Percentiles rank a stretch among this genome's conserved stretches.
These are phyloP conservation scores for Cystobasidiopsis lactophilus DNA, from an alignment of 768 basidiomycete genomes.

Conservation along the genomic window DNA sequence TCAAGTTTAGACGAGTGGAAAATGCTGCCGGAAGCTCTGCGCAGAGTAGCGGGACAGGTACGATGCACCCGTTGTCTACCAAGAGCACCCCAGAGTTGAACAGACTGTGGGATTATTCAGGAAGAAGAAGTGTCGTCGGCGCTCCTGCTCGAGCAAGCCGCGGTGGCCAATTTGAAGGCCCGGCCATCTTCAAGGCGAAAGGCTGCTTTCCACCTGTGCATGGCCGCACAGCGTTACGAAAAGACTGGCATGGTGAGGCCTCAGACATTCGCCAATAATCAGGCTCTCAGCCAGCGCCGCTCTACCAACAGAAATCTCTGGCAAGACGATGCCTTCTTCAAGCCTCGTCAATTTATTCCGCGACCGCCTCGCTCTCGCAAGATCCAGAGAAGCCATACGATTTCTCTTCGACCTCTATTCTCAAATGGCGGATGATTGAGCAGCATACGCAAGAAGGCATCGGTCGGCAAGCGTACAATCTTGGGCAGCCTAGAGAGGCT, in stretches of 20 bases:
- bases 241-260: constrained; percentile 26
- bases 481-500: constrained; percentile 59
- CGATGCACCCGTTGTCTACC: no score
- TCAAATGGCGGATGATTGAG: constrained; percentile 22
- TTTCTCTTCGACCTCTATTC: neutral
- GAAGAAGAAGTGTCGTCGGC: constrained; percentile 27
- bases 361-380: neutral
- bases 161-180: constrained; percentile 19
- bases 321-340: constrained; percentile 25
- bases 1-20: constrained; percentile 20
- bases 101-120: constrained; percentile 3
- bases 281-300: neutral
- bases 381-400: neutral
- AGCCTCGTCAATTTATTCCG: constrained; percentile 23
- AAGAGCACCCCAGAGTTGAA: neutral
- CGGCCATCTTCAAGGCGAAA: constrained; percentile 17
- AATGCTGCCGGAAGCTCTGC: constrained; percentile 20
- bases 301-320: constrained; percentile 25
- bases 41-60: constrained; percentile 23
- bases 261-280: neutral
- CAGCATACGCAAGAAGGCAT: constrained; percentile 26
- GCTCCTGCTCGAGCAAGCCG: constrained; percentile 30
- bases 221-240: constrained; percentile 27
- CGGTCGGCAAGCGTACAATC: constrained; percentile 68
- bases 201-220: constrained; percentile 24